A percentile compares a stretch with the other conserved stretches of the same genome.
phyloP scores from a whole-genome alignment of 257 asterid genomes.

The Nicotiana sylvestris region DNA sequence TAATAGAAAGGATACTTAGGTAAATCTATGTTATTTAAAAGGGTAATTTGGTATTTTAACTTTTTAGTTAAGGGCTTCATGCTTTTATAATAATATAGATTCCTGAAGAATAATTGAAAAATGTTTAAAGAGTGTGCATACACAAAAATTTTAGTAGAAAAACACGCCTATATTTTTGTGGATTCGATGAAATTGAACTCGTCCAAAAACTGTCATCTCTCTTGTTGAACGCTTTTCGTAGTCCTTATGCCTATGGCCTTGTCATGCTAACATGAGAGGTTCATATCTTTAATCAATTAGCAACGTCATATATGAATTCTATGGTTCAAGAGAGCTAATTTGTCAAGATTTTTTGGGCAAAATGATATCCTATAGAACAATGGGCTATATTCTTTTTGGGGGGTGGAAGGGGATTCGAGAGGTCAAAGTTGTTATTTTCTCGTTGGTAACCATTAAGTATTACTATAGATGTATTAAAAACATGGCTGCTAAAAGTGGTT shows the following conservation, averaged over 20 bases:
- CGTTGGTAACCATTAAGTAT: neutral
- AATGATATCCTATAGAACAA: neutral
- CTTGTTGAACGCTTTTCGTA: neutral
- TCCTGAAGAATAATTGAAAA: neutral
- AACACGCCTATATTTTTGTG: neutral
- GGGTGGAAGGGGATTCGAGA: neutral
- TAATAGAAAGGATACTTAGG: too few relatives aligned
- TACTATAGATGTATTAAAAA: neutral
- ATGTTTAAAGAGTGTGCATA: neutral
- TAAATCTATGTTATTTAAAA: too few relatives aligned
- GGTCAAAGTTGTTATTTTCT: neutral
- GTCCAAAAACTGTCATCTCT: neutral
- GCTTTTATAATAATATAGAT: neutral
- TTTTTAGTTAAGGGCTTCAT: too few relatives aligned
- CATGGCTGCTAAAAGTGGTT: neutral
- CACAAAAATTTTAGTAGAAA: neutral
- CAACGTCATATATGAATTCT: neutral
- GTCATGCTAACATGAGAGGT: neutral
- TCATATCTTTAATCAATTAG: neutral
- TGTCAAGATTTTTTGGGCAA: neutral
- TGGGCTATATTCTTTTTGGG: neutral
- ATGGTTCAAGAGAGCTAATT: neutral
- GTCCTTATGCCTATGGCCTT: neutral
- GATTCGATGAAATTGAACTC: neutral
- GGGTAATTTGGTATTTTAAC: too few relatives aligned